Conservation (phyloP, 2,329 filamentous ascomycete species). For the Xylaria sp. region DNA sequence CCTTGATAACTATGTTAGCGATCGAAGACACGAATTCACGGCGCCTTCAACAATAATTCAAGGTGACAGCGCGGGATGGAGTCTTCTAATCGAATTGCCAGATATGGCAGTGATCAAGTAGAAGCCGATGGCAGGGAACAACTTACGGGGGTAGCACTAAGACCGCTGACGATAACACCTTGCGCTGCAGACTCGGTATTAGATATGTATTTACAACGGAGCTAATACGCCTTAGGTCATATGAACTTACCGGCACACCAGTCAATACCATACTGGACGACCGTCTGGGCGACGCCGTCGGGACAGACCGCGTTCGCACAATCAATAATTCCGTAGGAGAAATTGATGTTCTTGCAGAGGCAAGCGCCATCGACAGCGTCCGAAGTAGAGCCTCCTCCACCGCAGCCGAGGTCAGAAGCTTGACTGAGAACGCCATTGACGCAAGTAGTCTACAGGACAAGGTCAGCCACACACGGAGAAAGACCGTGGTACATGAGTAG, state of each 20-base stretch:
- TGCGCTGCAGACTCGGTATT: constrained; percentile 36
- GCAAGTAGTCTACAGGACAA: constrained; percentile 57
- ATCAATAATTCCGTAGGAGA: constrained; percentile 55
- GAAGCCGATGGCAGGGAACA: constrained; percentile 1
- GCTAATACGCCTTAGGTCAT: neutral
- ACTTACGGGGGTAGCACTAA: constrained; percentile 34
- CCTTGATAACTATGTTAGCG: constrained; percentile 32
- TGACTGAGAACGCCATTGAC: constrained; percentile 63
- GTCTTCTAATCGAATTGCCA: neutral
- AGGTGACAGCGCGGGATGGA: neutral
- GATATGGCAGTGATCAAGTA: neutral
- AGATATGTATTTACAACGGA: constrained; percentile 13
- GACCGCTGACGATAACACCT: constrained; percentile 41
- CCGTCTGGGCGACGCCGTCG: constrained; percentile 35
- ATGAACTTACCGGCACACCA: constrained; percentile 47
- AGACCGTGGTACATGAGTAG: neutral
- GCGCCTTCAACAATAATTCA: neutral
- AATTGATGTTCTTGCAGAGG: constrained; percentile 56
- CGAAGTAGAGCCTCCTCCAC: constrained; percentile 43
- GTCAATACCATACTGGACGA: constrained; percentile 47
- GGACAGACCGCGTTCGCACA: constrained; percentile 47
- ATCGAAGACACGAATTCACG: neutral
- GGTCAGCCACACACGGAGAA: constrained; percentile 12
- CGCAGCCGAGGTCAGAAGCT: constrained; percentile 60
- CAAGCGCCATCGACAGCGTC: constrained; percentile 49